Base-by-base conservation (phyloP, 2,329 filamentous ascomycete species). In the Epichloe gansuensis region DNA sequence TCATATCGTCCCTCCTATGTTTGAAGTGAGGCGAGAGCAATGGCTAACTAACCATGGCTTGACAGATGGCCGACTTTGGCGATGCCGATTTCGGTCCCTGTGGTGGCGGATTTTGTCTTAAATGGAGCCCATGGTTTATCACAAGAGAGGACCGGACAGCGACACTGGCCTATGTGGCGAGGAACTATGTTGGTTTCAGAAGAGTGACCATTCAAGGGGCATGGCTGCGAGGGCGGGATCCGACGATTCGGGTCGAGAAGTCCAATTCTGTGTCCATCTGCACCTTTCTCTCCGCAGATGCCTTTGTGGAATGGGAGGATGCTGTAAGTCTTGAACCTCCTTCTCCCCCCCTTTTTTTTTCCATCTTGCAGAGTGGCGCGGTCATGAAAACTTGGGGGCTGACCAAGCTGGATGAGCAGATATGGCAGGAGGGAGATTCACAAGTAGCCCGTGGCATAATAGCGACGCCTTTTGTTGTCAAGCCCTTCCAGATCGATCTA, bases 241-340 rank as follows among this genome's bases (percentile, higher is more conserved):
- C 74, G 1, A 55, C 59, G 1, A 52, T 78, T 2, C 56, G 63
- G 1, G 60, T 78, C 1, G 70, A 69, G 27, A 55, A 63, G 17
- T 55, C 58, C 1, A 76, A 81, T 50, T 61, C 64, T 2, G 65
- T 68, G 38, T 72, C 75, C 0, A 70, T 75, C 15, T 81, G 78
- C 56, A 59, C 75, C 12, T 69, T 71, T 54, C 68, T 81, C 15
- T 70, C 69, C 0, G 64, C 71, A 0, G 77, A 80, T 56, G 71
- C 77, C 1, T 78, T 80, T 55, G 64, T 81, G 13, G 71, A 74
- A 49, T 81, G 77, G 69, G 78, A 81, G 57, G 70, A 78, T 46
- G 66, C 63, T 41, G 75, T 76, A 64, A 43, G 70, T 50, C 41
- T 3, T 23, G 41, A 11, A 12, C 13, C n/a, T 21, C 41, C 41